These are phyloP conservation scores for Endogone sp. DNA, from an alignment of 192 early-diverging fungal genomes.

Conservation along the genomic window DNA sequence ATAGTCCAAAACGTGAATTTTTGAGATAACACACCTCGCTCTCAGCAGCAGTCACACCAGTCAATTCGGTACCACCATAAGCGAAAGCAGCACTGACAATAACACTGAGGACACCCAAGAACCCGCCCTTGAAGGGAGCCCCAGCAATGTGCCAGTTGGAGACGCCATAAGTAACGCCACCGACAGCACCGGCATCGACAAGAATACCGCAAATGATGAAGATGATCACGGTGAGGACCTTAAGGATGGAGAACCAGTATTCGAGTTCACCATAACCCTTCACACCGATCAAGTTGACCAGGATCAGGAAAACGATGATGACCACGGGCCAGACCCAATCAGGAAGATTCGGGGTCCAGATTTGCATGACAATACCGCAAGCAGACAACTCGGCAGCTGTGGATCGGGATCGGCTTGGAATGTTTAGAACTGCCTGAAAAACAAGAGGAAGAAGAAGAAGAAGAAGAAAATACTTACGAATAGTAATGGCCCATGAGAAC, in stretches of 20 bases:
- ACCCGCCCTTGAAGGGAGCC: conserved; percentile 54
- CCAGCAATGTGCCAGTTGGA: conserved; percentile 58
- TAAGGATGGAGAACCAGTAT: conserved; percentile 82
- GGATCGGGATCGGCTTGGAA: no score
- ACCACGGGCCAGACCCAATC: conserved; percentile 40
- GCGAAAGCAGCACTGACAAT: conserved; percentile 83
- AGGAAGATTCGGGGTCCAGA: conserved; percentile 38
- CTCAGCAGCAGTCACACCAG: conserved; percentile 91
- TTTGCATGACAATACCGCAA: conserved; percentile 75
- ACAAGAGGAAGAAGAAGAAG: not conserved
- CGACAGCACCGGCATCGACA: conserved; percentile 62
- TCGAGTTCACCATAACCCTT: conserved; percentile 86
- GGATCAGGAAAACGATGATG: conserved; percentile 60
- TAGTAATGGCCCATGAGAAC: conserved; percentile 28
- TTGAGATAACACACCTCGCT: no score
- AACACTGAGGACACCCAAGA: conserved; percentile 60
- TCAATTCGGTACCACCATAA: conserved; percentile 87
- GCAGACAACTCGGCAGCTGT: conserved; percentile 79
- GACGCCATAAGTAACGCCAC: conserved; percentile 58
- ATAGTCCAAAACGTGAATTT: conserved; percentile 41
- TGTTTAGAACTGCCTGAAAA: not conserved
- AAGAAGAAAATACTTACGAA: conserved; percentile 23
- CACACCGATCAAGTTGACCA: conserved; percentile 70
- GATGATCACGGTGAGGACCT: conserved; percentile 79
- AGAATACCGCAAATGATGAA: conserved; percentile 82